Evolutionary conservation across 306 rosid genomes (phyloP).

Genomic region (Sphenostylis stenocarpa): DNA sequence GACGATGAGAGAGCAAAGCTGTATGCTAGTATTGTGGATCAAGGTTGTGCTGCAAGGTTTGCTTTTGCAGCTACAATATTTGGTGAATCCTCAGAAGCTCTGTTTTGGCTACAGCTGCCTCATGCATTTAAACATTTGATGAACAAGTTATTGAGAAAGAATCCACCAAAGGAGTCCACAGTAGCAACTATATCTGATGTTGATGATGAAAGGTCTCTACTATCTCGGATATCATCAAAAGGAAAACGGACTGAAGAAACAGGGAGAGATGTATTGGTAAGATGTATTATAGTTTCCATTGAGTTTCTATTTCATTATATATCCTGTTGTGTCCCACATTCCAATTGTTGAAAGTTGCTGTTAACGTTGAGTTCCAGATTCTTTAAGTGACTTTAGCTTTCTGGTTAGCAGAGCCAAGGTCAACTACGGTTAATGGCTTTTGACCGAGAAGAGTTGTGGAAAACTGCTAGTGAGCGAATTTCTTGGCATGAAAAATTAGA

Average conservation of each 20-base stretch:
- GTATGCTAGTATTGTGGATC: conserved; percentile 78
- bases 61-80: conserved; percentile 89
- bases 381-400: conserved; percentile 35
- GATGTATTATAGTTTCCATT: conserved; percentile 27
- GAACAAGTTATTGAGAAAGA: conserved; percentile 64
- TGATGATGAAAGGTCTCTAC: conserved; percentile 69
- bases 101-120: conserved; percentile 93
- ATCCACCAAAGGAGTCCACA: conserved; percentile 47
- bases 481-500: conserved; percentile 91
- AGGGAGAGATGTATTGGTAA: conserved; percentile 62
- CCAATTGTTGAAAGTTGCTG: conserved; percentile 15
- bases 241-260: conserved; percentile 63
- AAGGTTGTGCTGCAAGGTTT: conserved; percentile 81
- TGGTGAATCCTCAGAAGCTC: conserved; percentile 92
- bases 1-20: conserved; percentile 91
- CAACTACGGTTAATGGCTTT: conserved; percentile 85
- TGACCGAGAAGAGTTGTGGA: conserved; percentile 87
- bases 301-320: background rate
- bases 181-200: conserved; percentile 48
- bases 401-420: conserved; percentile 67
- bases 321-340: conserved; percentile 23
- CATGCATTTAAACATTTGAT: conserved; percentile 76
- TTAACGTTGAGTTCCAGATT: conserved; percentile 25
- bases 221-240: conserved; percentile 79
- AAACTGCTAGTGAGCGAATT: conserved; percentile 80